Evolutionary conservation across 805 yeast species (phyloP).

Genomic region (Pichia paraexigua): DNA sequence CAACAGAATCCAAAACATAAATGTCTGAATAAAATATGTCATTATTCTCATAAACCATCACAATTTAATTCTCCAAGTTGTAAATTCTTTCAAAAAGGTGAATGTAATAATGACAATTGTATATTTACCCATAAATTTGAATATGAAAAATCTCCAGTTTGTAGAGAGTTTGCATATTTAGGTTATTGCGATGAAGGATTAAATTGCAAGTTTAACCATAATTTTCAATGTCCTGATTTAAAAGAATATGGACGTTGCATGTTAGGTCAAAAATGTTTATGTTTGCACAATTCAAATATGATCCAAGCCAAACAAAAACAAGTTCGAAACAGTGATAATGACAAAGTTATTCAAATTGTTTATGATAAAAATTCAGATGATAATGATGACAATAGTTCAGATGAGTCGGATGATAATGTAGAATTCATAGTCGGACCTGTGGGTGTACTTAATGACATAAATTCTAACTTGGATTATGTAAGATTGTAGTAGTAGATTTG

Average conservation of each 20-base stretch:
- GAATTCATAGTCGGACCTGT: constrained; percentile 12
- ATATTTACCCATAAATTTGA: constrained; percentile 43
- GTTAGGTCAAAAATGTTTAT: constrained; percentile 41
- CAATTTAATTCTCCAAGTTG: constrained; percentile 60
- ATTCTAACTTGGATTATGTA: background rate
- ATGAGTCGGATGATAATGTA: constrained; percentile 12
- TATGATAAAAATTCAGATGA: constrained; percentile 5
- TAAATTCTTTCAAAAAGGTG: constrained; percentile 37
- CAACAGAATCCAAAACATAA: constrained; percentile 29
- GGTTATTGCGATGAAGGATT: constrained; percentile 64
- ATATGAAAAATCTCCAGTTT: constrained; percentile 32
- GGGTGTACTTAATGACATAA: constrained; percentile 1
- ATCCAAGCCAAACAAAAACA: background rate
- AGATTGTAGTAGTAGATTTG: background rate
- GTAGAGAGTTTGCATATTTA: constrained; percentile 59
- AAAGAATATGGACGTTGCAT: constrained; percentile 55
- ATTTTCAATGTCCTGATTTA: constrained; percentile 62
- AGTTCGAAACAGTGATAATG: constrained; percentile 26
- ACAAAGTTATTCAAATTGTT: constrained; percentile 14
- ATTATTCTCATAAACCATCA: constrained; percentile 46
- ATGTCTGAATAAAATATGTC: constrained; percentile 44
- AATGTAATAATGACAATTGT: constrained; percentile 44
- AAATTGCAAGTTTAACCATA: constrained; percentile 49
- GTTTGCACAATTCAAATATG: constrained; percentile 36
- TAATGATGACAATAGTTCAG: constrained; percentile 7